Percentiles rank a stretch among this genome's conserved stretches.
phyloP scores from a whole-genome alignment of 2,329 filamentous ascomycete species.

The Ascochyta lentis region DNA sequence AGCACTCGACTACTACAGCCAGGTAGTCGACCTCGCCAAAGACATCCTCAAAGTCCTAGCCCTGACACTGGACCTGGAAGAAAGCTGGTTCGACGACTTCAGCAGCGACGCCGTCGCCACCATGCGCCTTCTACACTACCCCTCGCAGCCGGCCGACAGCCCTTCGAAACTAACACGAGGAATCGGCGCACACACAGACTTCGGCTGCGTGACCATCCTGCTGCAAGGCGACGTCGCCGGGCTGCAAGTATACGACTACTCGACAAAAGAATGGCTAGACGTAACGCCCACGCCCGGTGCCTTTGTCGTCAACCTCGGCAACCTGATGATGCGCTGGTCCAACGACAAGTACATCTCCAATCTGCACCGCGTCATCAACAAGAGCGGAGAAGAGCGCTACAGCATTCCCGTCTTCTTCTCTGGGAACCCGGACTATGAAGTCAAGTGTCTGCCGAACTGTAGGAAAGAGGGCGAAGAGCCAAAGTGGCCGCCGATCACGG shows the following conservation, averaged over 20 bases:
- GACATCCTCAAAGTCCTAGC: conserved; percentile 53
- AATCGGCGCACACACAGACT: conserved; percentile 55
- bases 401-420: conserved; percentile 49
- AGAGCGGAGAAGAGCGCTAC: conserved; percentile 46
- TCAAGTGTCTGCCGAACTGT: conserved; percentile 54
- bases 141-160: conserved; percentile 42
- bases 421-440: conserved; percentile 54
- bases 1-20: conserved; percentile 51
- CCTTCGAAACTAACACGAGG: conserved; percentile 45
- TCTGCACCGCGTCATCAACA: conserved; percentile 53
- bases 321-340: conserved; percentile 53
- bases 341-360: conserved; percentile 54
- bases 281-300: conserved; percentile 77
- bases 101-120: conserved; percentile 49
- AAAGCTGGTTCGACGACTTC: conserved; percentile 49
- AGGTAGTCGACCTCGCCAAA: conserved; percentile 49
- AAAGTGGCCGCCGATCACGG: conserved; percentile 54
- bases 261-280: conserved; percentile 77
- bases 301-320: conserved; percentile 82
- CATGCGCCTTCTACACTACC: conserved; percentile 54
- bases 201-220: conserved; percentile 52
- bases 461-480: conserved; percentile 41
- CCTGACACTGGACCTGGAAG: conserved; percentile 49
- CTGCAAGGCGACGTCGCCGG: conserved; percentile 59
- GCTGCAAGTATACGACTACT: conserved; percentile 77